Conservation (phyloP, 345 rosid species). For the Eutrema yunnanense region DNA sequence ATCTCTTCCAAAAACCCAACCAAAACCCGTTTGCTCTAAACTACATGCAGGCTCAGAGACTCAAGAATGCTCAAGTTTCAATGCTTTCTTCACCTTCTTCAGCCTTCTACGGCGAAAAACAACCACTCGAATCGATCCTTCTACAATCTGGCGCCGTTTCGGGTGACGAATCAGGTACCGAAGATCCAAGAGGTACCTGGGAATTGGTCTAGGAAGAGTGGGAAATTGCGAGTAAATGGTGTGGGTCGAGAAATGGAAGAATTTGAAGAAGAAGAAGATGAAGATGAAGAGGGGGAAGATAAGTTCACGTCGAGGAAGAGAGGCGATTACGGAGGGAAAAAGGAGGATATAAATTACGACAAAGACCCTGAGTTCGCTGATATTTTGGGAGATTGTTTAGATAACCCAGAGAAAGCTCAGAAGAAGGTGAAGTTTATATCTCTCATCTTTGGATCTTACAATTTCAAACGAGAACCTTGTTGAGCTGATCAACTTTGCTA, state of each 20-base stretch:
- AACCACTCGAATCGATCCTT: not conserved
- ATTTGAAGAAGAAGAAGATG: constrained; percentile 19
- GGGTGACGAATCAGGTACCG: not conserved
- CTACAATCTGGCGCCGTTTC: constrained; percentile 22
- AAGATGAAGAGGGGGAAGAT: constrained; percentile 25
- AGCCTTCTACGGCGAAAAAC: not conserved
- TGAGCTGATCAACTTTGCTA: not conserved
- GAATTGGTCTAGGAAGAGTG: constrained; percentile 13
- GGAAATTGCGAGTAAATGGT: constrained; percentile 4
- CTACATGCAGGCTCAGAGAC: not conserved
- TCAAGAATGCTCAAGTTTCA: constrained; percentile 14
- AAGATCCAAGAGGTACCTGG: constrained; percentile 3
- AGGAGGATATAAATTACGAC: constrained; percentile 54
- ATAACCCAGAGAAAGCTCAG: constrained; percentile 72
- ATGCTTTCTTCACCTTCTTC: constrained; percentile 11
- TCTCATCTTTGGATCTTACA: not conserved
- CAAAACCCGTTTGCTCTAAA: not conserved
- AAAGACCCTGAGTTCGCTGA: constrained; percentile 88
- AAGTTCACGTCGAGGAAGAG: constrained; percentile 21
- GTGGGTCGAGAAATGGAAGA: constrained; percentile 17
- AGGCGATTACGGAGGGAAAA: constrained; percentile 37
- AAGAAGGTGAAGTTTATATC: constrained; percentile 38
- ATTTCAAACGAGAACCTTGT: not conserved
- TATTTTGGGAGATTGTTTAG: constrained; percentile 64
- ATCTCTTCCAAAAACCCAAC: constrained; percentile 14